A percentile compares a stretch with the other conserved stretches of the same genome.
These are phyloP conservation scores for Castanea sativa DNA, from an alignment of 306 rosid species.

Conservation along the genomic window DNA sequence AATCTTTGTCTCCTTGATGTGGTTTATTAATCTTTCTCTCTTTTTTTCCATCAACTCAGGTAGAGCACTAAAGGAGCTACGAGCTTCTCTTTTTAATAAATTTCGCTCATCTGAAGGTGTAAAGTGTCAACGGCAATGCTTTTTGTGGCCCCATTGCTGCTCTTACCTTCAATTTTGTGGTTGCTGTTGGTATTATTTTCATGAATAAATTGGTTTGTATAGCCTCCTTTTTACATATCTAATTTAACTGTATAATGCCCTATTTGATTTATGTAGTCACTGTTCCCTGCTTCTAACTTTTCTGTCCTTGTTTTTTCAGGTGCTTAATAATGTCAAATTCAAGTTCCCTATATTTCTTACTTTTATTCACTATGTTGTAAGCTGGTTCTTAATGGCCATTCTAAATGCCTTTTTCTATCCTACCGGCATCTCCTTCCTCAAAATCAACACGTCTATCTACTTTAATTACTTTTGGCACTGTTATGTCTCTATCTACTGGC, in stretches of 20 bases:
- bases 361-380: conserved; percentile 69
- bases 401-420: conserved; percentile 58
- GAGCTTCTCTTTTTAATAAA: conserved; percentile 60
- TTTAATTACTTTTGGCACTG: conserved; percentile 70
- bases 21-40: background rate
- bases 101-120: conserved; percentile 65
- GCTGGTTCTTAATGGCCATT: conserved; percentile 86
- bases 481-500: conserved; percentile 85
- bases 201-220: conserved; percentile 77
- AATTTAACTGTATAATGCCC: background rate
- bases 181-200: conserved; percentile 79
- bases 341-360: conserved; percentile 73
- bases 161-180: conserved; percentile 78
- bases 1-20: conserved; percentile 5
- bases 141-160: conserved; percentile 76
- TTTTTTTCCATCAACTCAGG: conserved; percentile 37
- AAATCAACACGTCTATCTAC: conserved; percentile 54
- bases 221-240: conserved; percentile 14
- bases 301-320: conserved; percentile 43
- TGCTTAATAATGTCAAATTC: conserved; percentile 74
- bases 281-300: conserved; percentile 24
- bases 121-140: conserved; percentile 67
- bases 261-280: conserved; percentile 15
- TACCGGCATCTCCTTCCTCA: conserved; percentile 70
- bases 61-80: conserved; percentile 63